Percentiles rank a stretch among this genome's conserved stretches.
phyloP scores from a whole-genome alignment of 2,329 filamentous ascomycete species.

The Colletotrichum tofieldiae region DNA sequence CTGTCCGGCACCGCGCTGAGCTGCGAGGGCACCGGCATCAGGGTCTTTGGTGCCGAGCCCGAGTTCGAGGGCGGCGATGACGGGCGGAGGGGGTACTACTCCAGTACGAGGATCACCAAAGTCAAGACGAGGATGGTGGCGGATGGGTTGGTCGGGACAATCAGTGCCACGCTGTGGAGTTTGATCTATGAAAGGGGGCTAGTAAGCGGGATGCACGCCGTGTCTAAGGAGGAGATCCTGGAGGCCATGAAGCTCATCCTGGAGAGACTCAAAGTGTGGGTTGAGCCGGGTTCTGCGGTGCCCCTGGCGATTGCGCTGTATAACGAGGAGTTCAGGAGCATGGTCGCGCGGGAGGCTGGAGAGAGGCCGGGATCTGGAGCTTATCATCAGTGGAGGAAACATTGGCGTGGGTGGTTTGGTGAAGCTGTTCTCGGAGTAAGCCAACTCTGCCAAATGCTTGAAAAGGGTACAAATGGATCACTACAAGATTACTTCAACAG shows the following conservation, averaged over 20 bases:
- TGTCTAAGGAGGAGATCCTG: conserved; percentile 80
- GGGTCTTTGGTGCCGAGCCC: conserved; percentile 86
- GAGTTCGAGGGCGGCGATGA: conserved; percentile 84
- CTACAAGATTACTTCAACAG: not conserved
- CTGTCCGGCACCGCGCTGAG: conserved; percentile 82
- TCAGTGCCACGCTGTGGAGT: conserved; percentile 79
- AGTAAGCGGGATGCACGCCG: conserved; percentile 75
- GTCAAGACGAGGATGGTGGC: conserved; percentile 84
- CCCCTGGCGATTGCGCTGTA: conserved; percentile 81
- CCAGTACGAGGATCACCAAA: conserved; percentile 71
- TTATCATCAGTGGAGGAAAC: conserved; percentile 69
- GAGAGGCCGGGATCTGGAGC: conserved; percentile 75
- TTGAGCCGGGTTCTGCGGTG: conserved; percentile 85
- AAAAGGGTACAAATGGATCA: not conserved
- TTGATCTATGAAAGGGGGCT: conserved; percentile 77
- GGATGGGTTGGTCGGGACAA: conserved; percentile 83
- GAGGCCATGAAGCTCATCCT: conserved; percentile 79
- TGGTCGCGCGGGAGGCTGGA: conserved; percentile 76
- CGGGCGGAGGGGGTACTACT: conserved; percentile 74
- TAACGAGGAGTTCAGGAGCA: conserved; percentile 79
- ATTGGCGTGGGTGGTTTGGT: conserved; percentile 62
- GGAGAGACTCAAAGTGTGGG: conserved; percentile 85
- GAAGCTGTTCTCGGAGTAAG: conserved; percentile 54
- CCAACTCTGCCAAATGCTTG: not conserved
- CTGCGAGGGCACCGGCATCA: conserved; percentile 74